Conservation (phyloP, 345 rosid species). For the Nasturtium officinale region DNA sequence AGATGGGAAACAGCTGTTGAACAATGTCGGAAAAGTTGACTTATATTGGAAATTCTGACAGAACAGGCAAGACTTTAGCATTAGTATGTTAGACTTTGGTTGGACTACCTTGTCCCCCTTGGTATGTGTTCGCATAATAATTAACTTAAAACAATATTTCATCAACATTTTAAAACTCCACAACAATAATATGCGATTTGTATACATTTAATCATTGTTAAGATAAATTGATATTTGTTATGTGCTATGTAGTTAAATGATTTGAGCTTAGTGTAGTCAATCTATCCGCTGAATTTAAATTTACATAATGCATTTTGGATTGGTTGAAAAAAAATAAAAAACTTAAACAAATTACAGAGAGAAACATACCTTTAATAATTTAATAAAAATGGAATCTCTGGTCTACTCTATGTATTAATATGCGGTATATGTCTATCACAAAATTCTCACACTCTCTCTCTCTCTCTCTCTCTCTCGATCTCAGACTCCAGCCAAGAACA, state of each 20-base stretch:
- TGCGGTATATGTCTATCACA: constrained; percentile 12
- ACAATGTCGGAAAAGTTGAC: constrained; percentile 40
- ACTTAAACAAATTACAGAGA: neutral
- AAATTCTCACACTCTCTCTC: neutral
- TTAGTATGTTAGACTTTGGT: constrained; percentile 30
- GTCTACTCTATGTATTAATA: constrained; percentile 21
- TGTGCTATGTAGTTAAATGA: neutral
- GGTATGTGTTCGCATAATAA: neutral
- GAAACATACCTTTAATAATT: neutral
- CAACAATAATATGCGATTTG: neutral
- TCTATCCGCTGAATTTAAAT: neutral
- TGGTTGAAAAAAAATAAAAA: too few relatives aligned
- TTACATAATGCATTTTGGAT: too few relatives aligned
- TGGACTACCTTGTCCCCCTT: constrained; percentile 40
- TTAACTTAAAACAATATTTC: neutral
- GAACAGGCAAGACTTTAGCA: constrained; percentile 27
- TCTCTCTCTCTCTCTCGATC: constrained; percentile 15
- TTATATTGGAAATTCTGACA: constrained; percentile 27
- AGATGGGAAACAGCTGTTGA: constrained; percentile 39
- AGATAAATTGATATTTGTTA: neutral
- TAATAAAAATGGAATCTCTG: neutral
- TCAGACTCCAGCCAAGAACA: constrained; percentile 31
- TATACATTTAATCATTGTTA: neutral
- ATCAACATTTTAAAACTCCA: neutral
- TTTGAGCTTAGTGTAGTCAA: neutral